A percentile compares a stretch with the other conserved stretches of the same genome.
These are phyloP conservation scores for Trametes hirsuta DNA, from an alignment of 1,284 basidiomycete genomes.

Conservation along the genomic window DNA sequence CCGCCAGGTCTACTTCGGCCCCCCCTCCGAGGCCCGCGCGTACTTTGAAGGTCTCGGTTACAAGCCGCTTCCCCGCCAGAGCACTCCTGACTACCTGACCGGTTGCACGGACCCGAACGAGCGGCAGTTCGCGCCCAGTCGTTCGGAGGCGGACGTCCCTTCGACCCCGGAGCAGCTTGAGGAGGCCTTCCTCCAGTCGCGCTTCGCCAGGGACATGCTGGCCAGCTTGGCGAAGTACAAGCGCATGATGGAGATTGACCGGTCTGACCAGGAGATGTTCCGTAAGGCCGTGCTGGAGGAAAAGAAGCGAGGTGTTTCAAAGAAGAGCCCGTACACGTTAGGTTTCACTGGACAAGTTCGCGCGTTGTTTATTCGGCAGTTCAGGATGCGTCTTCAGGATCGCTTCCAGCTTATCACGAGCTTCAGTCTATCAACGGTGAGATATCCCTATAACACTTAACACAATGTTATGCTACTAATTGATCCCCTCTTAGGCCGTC, in stretches of 20 bases:
- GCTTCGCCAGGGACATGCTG: slow-evolving; percentile 51
- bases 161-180: slow-evolving; percentile 76
- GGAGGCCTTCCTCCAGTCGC: slow-evolving; percentile 63
- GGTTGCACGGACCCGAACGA: slow-evolving; percentile 86
- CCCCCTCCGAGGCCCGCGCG: slow-evolving; percentile 66
- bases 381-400: slow-evolving; percentile 82
- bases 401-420: slow-evolving; percentile 80
- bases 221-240: slow-evolving; percentile 68
- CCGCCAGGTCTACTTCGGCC: slow-evolving; percentile 83
- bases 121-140: slow-evolving; percentile 79
- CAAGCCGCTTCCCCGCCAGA: slow-evolving; percentile 73
- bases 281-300: slow-evolving; percentile 74
- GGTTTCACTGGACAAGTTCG: slow-evolving; percentile 76
- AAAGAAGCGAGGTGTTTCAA: slow-evolving; percentile 83
- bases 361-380: slow-evolving; percentile 76
- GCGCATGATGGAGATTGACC: slow-evolving; percentile 61
- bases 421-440: slow-evolving; percentile 57
- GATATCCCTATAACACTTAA: slow-evolving; percentile 18
- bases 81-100: slow-evolving; percentile 77
- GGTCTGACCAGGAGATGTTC: slow-evolving; percentile 76
- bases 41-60: slow-evolving; percentile 85
- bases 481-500: slow-evolving; percentile 41
- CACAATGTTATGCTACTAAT: slow-evolving; percentile 8
- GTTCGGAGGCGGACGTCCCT: slow-evolving; percentile 67
- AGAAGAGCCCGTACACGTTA: slow-evolving; percentile 87